phyloP scores from a whole-genome alignment of 2,329 filamentous ascomycete genomes.

The Exophiala bonariae region DNA sequence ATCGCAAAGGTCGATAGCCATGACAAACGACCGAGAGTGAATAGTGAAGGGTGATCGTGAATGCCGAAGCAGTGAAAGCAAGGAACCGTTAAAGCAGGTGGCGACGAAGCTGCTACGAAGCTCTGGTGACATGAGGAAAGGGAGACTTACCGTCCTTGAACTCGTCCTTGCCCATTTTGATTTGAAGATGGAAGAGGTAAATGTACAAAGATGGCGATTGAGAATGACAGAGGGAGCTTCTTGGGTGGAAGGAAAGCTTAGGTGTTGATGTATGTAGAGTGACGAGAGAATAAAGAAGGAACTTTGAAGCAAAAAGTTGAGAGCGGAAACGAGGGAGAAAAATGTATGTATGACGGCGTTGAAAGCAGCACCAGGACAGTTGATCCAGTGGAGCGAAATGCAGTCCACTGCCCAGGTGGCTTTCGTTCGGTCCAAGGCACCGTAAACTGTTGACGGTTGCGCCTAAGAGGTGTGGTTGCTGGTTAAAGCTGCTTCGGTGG shows the following conservation, averaged over 20 bases:
- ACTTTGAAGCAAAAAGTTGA: conserved; percentile 19
- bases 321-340: conserved; percentile 14
- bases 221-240: conserved; percentile 4
- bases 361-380: conserved; percentile 11
- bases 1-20: not conserved
- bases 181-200: conserved; percentile 2
- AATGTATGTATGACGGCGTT: conserved; percentile 20
- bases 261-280: conserved; percentile 3
- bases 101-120: conserved; percentile 25
- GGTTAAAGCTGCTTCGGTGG: no score
- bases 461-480: no score
- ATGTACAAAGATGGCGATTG: conserved; percentile 10
- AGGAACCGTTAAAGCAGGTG: no score
- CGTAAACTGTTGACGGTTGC: no score
- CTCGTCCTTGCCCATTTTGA: conserved; percentile 29
- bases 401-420: no score
- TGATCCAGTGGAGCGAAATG: not conserved
- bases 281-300: conserved; percentile 11
- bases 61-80: not conserved
- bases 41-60: not conserved
- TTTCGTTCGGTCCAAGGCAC: not conserved
- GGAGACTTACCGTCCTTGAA: conserved; percentile 27
- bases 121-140: conserved; percentile 7
- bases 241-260: conserved; percentile 14
- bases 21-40: not conserved